Evolutionary conservation across 441 rosid genomes (phyloP).

Genomic region (Capsella rubella): DNA sequence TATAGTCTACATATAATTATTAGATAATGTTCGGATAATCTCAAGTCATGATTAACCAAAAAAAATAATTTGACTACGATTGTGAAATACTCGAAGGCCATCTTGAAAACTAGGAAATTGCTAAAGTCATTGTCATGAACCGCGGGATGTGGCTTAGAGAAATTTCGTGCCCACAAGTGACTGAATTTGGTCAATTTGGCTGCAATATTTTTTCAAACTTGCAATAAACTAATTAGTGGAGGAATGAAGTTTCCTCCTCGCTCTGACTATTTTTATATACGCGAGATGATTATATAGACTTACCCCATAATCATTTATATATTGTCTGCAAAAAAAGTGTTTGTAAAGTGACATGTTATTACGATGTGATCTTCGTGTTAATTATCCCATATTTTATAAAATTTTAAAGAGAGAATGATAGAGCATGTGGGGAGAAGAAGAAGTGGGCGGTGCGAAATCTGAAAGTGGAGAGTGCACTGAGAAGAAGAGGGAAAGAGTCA

Average conservation of each 20-base stretch:
- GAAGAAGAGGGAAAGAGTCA: slow-evolving; percentile 30
- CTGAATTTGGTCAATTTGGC: slow-evolving; percentile 31
- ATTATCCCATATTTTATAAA: slow-evolving; percentile 3
- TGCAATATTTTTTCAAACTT: slow-evolving; percentile 22
- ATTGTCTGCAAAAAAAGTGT: slow-evolving; percentile 1
- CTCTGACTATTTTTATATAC: slow-evolving; percentile 27
- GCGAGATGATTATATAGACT: slow-evolving; percentile 30
- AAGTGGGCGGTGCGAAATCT: slow-evolving; percentile 42
- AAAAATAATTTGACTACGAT: not conserved
- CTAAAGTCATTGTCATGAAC: slow-evolving; percentile 40
- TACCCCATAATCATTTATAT: slow-evolving; percentile 25
- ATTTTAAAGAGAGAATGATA: slow-evolving; percentile 16
- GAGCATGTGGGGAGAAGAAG: slow-evolving; percentile 41
- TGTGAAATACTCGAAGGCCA: slow-evolving; percentile 26
- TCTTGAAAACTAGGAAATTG: slow-evolving; percentile 34
- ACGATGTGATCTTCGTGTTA: slow-evolving; percentile 34
- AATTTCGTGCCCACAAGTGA: slow-evolving; percentile 41
- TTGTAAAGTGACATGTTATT: slow-evolving; percentile 15
- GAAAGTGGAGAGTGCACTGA: slow-evolving; percentile 45
- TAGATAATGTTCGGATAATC: not conserved
- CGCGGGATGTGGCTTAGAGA: slow-evolving; percentile 29
- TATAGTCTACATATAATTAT: not conserved
- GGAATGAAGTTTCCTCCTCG: slow-evolving; percentile 37
- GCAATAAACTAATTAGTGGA: slow-evolving; percentile 22
- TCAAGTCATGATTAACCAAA: not conserved